Conservation (phyloP, 2,329 filamentous ascomycete genomes). For the Aspergillus sp. region DNA sequence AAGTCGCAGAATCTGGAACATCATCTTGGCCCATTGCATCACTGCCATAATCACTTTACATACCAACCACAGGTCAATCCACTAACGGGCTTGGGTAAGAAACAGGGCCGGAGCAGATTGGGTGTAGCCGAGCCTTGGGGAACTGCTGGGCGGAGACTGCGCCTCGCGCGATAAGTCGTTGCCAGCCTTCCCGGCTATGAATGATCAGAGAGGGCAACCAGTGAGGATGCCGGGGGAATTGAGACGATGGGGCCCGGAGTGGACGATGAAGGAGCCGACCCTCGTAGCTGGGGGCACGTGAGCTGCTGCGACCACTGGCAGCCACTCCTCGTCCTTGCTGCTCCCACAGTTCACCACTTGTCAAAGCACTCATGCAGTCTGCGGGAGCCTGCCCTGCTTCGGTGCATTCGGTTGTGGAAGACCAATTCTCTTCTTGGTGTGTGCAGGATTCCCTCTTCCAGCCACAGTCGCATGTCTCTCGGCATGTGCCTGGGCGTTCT, state of each 20-base stretch:
- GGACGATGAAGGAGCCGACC: not conserved
- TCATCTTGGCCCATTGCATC: conserved; percentile 21
- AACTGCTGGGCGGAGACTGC: conserved; percentile 5
- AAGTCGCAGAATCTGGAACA: conserved; percentile 11
- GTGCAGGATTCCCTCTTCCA: not conserved
- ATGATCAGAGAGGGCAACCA: conserved; percentile 3
- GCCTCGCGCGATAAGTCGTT: not conserved
- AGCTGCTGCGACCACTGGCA: conserved; percentile 1
- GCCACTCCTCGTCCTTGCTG: not conserved
- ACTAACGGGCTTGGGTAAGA: conserved; percentile 16
- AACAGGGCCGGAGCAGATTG: not conserved
- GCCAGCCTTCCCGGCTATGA: not conserved
- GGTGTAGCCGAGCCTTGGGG: conserved; percentile 1
- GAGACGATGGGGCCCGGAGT: not conserved
- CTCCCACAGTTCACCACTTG: not conserved
- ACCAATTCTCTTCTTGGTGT: not conserved
- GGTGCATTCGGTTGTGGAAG: not conserved
- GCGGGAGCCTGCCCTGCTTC: not conserved
- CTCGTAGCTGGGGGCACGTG: conserved; percentile 7
- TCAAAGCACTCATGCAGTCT: not conserved
- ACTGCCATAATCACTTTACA: conserved; percentile 2
- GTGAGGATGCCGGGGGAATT: not conserved
- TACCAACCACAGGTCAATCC: conserved; percentile 6
- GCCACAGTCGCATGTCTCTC: not conserved
- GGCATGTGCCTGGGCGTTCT: conserved; percentile 4